Percentiles rank a stretch among this genome's conserved stretches.
phyloP scores from a whole-genome alignment of 106 monocot genomes.

The Amphibolis antarctica region DNA sequence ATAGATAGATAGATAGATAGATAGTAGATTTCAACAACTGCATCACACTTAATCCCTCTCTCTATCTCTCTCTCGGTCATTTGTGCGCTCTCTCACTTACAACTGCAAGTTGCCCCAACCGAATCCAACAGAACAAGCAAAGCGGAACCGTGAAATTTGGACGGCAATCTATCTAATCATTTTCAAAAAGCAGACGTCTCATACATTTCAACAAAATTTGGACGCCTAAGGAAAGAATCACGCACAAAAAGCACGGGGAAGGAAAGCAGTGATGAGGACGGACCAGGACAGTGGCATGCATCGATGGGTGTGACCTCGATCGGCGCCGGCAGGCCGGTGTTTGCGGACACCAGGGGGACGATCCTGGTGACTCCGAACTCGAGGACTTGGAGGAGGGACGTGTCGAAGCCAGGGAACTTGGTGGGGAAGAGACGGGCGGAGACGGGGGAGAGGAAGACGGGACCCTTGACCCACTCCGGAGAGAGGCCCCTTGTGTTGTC shows the following conservation, averaged over 20 bases:
- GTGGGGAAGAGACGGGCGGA: constrained; percentile 45
- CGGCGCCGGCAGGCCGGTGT: constrained; percentile 17
- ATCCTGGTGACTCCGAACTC: constrained; percentile 26
- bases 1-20: too few relatives aligned
- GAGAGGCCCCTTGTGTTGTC: constrained; percentile 75
- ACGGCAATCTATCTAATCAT: too few relatives aligned
- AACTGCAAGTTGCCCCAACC: too few relatives aligned
- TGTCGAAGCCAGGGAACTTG: constrained; percentile 49
- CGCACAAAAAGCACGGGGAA: background rate
- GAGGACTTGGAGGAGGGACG: constrained; percentile 39
- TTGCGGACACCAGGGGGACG: constrained; percentile 28
- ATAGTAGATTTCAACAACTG: too few relatives aligned
- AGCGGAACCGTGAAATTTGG: too few relatives aligned
- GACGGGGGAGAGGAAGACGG: constrained; percentile 65
- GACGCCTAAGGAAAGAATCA: background rate
- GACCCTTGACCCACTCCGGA: constrained; percentile 44
- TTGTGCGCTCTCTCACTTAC: too few relatives aligned
- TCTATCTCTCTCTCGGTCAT: too few relatives aligned
- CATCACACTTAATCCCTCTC: too few relatives aligned
- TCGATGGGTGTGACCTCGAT: constrained; percentile 57
- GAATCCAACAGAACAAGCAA: background rate
- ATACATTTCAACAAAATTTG: background rate
- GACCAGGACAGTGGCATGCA: constrained; percentile 81
- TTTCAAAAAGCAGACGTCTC: too few relatives aligned
- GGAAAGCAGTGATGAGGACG: background rate